Evolutionary conservation across 2,329 filamentous ascomycete species (phyloP), one percentile per base, ranked within the genome.

Genomic region (Ascochyta fabae): DNA sequence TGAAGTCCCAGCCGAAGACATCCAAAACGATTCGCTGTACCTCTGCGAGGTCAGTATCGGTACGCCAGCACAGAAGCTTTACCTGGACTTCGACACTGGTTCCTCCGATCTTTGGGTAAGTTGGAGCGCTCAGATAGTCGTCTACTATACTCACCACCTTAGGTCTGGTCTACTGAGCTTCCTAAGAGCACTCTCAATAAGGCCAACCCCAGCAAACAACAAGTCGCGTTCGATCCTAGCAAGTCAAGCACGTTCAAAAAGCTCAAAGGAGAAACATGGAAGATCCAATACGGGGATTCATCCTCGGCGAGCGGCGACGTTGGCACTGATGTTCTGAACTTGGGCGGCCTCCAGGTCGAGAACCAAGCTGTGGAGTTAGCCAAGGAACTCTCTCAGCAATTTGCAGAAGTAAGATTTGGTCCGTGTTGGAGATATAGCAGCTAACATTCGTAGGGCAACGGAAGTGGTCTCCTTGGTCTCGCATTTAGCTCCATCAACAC

Each of bases 61-160:
- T 26, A 87, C 83, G 1, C 88, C 88, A 15, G 73, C 80, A 1
- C 88, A 91, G 76, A 85, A 50, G 10, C 53, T 78, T 48, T 81
- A 80, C 60, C 72, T 90, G 13, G 83, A 90, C 66, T 90, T 91
- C 58, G 88, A 91, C 70, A 90, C 88, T 35, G 88, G 88, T 19
- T 89, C 86, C 10, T 82, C 87, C 19, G 88, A 91, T 77, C 79
- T 89, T 22, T 91, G 87, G 88, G 77, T 85, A 43, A 12, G 56
- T 53, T 15, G 15, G 6, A 5, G 3, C 3, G 15, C 7, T 15
- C n/a, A 23, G 12, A 13, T 23, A 19, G 3, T 36, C 19, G 23
- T 33, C 29, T 22, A 12, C 2, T 10, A 26, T 27, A 10, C 43
- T 49, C 24, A 56, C n/a, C 19, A 16, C 10, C 22, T 40, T 89